Evolutionary conservation across 2,329 filamentous ascomycete species (phyloP), one percentile per base, ranked within the genome.

Genomic region (Diaporthe citri): DNA sequence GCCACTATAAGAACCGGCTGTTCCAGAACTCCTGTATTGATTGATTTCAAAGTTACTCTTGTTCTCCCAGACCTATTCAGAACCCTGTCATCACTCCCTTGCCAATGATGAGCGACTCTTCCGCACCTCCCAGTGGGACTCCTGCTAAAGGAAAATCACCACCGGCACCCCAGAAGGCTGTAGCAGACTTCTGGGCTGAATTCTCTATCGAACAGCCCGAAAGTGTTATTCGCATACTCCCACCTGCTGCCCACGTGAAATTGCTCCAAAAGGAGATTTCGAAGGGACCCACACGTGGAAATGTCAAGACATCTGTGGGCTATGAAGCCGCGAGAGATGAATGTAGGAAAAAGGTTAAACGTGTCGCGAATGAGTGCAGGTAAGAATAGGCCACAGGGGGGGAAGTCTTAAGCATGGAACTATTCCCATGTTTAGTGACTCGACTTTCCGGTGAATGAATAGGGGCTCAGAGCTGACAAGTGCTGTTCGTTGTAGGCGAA

Each of bases 191-290:
- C 78, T 87, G 86, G 85, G 80, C 81, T 72, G 82, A 80, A 73
- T 87, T 85, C 77, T 84, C 85, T 78, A 79, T 83, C 59, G 84
- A 82, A 71, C 79, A 82, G 55, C 83, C 84, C 2, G 85, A 85
- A 48, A 86, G 85, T 73, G 82, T 86, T 43, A 87, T 85, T 1
- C 85, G 84, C 60, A 83, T 87, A 78, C 86, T 87, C 71, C 85
- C 86, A 1, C 83, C 83, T 8, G 81, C 79, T 25, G 82, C 86
- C 4, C 86, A 86, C 73, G 77, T 78, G 31, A 80, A 80, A n/a
- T 79, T 84, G 20, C 78, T 83, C 5, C 81, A 81, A 1, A 78
- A 78, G 13, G 71, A 76, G 8, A 75, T 80, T 34, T 64, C 39
- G 17, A 77, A 78, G 4, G 77, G 78, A 10, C 79, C 81, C 22